These are phyloP conservation scores for Rhytidiadelphus loreus DNA, from an alignment of 225 moss, liverwort and hornwort genomes.

Conservation along the genomic window DNA sequence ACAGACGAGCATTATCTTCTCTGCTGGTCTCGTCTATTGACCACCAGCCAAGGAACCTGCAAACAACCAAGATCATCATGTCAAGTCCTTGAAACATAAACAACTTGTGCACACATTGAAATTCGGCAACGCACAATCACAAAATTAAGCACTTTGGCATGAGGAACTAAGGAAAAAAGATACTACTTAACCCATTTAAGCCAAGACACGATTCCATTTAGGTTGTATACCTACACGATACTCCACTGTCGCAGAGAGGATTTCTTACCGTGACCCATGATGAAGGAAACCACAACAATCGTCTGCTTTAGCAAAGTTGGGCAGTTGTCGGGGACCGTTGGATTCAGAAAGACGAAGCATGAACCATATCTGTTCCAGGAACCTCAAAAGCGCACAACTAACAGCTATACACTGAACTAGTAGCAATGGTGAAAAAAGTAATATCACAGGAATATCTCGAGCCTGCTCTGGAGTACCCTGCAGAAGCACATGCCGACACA, in stretches of 20 bases:
- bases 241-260: not conserved
- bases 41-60: conserved; percentile 98
- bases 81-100: not conserved
- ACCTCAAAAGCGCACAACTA: conserved; percentile 57
- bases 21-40: conserved; percentile 92
- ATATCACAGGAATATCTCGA: conserved; percentile 54
- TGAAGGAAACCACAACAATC: conserved; percentile 97
- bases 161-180: not conserved
- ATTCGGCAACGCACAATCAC: not conserved
- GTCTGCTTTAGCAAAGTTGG: conserved; percentile 59
- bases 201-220: not conserved
- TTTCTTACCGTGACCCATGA: conserved; percentile 78
- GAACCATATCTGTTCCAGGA: conserved; percentile 72
- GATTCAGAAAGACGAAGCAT: conserved; percentile 72
- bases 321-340: conserved; percentile 51
- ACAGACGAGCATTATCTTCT: conserved; percentile 92
- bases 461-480: conserved; percentile 93
- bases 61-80: not conserved
- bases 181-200: not conserved
- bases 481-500: not conserved
- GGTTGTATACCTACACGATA: not conserved
- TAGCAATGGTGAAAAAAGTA: conserved; percentile 77
- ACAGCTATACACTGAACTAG: conserved; percentile 81
- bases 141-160: not conserved
- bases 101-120: not conserved